Conservation (phyloP, 202 grass and related monocot genomes). For the Brachypodium distachyon region DNA sequence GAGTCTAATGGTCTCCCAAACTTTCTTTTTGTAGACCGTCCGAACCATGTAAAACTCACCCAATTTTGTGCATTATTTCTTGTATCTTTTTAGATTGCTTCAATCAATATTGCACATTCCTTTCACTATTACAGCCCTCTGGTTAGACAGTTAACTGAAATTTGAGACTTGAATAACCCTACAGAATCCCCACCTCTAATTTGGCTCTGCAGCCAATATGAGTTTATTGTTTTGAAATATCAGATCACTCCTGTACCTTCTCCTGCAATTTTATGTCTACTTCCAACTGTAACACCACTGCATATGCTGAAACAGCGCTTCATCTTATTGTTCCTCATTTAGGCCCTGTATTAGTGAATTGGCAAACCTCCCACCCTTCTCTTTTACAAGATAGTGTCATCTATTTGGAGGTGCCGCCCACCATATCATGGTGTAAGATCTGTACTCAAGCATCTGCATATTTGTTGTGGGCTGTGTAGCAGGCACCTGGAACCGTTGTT, state of each 20-base stretch:
- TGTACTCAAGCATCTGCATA: not conserved
- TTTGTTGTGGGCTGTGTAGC: not conserved
- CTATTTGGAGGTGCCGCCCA: not conserved
- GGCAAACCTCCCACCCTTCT: not conserved
- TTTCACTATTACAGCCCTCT: not conserved
- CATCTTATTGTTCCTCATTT: not conserved
- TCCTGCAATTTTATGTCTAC: not conserved
- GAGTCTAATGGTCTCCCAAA: not conserved
- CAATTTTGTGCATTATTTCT: not conserved
- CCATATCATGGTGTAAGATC: not conserved
- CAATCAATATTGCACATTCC: not conserved
- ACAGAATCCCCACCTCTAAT: not conserved
- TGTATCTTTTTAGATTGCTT: not conserved
- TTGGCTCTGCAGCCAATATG: not conserved
- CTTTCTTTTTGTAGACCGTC: not conserved
- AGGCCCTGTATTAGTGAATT: not conserved
- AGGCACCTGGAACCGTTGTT: not conserved
- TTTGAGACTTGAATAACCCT: not conserved
- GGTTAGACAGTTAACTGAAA: not conserved
- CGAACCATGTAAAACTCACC: not conserved
- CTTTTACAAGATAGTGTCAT: not conserved
- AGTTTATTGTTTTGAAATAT: not conserved
- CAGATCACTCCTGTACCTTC: not conserved
- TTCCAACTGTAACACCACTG: no score
- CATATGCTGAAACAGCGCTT: not conserved